Base-by-base conservation (phyloP, 2,329 filamentous ascomycete species). In the Rhinocladiella mackenziei region DNA sequence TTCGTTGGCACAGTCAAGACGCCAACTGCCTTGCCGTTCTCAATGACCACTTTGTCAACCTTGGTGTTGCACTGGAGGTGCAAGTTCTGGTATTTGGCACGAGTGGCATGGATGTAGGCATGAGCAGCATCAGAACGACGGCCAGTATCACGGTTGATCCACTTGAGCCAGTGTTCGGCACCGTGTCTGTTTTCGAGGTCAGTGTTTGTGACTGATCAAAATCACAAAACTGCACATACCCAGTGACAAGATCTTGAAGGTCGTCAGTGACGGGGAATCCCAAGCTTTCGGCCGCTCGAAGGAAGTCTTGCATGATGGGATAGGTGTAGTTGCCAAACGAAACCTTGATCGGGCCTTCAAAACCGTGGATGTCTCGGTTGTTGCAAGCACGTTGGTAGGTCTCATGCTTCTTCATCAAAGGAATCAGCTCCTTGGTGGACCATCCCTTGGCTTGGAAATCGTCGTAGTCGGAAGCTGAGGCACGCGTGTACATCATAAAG, bases 81-180 rank as follows among this genome's bases (percentile, higher is more conserved):
- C 36, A 89, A 64, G 60, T 88, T 89, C 51, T 74, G 72, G 61
- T 86, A 72, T 28, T 82, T 75, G 2, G 83, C 73, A 37, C 85
- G 77, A 4, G 85, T 89, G 40, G 81, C 80, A 64, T 91, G 86
- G 48, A 91, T 73, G 56, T 89, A 89, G 2, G 80, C 84, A 58
- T 88, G 84, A 5, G 85, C 85, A 41, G 81, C 83, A 65, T 89
- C 85, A 48, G 80, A 84, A 45, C 85, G 82, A 38, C 85, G 79
- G 32, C 84, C 84, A 20, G 64, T 67, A 35, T 69, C 67, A 35
- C 71, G 76, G 59, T 89, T 89, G 65, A 89, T 89, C 85, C 85
- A 89, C 66, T 89, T 89, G 43, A 89, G 69, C 85, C 85, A 89
- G 54, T 89, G 84, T 66, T 89, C 84, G 33, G 84, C 85, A 51